These are phyloP conservation scores for Microthyrium microscopicum DNA, from an alignment of 2,329 filamentous ascomycete genomes.

Conservation along the genomic window DNA sequence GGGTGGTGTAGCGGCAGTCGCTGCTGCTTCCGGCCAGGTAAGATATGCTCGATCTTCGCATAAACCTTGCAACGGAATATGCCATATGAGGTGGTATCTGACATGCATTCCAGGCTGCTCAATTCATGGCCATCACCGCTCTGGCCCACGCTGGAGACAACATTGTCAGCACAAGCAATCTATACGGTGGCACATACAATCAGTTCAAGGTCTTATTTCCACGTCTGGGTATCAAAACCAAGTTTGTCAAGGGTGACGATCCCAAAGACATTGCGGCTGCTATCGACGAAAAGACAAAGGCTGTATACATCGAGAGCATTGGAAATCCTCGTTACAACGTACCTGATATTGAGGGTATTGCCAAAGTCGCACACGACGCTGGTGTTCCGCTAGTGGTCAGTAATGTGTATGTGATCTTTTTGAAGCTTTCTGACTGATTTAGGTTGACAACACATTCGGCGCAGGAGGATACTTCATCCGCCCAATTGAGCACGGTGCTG, in stretches of 20 bases:
- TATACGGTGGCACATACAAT: slow-evolving; percentile 90
- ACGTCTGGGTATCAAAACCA: slow-evolving; percentile 72
- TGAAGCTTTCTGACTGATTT: not conserved
- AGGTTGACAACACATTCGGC: slow-evolving; percentile 95
- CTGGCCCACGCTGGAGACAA: slow-evolving; percentile 85
- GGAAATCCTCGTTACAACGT: slow-evolving; percentile 90
- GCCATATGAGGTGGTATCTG: no score
- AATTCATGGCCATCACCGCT: slow-evolving; percentile 76
- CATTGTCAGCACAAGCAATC: slow-evolving; percentile 76
- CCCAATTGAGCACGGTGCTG: slow-evolving; percentile 78
- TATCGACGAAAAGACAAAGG: slow-evolving; percentile 89
- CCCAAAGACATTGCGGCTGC: slow-evolving; percentile 61
- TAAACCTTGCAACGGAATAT: no score
- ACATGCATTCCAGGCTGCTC: no score
- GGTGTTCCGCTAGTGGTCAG: slow-evolving; percentile 40
- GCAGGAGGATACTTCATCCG: slow-evolving; percentile 78
- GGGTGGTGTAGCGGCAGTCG: slow-evolving; percentile 74
- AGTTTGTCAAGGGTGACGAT: slow-evolving; percentile 71
- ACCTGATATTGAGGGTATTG: slow-evolving; percentile 77
- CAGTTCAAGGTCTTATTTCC: slow-evolving; percentile 86
- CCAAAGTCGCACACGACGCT: slow-evolving; percentile 56
- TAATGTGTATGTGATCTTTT: slow-evolving; percentile 12
- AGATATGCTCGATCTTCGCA: no score
- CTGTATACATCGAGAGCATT: slow-evolving; percentile 80
- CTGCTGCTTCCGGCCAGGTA: slow-evolving; percentile 72